Evolutionary conservation across 1,284 basidiomycete species (phyloP), one percentile per base, ranked within the genome.

Genomic region (Ganoderma meredithae): DNA sequence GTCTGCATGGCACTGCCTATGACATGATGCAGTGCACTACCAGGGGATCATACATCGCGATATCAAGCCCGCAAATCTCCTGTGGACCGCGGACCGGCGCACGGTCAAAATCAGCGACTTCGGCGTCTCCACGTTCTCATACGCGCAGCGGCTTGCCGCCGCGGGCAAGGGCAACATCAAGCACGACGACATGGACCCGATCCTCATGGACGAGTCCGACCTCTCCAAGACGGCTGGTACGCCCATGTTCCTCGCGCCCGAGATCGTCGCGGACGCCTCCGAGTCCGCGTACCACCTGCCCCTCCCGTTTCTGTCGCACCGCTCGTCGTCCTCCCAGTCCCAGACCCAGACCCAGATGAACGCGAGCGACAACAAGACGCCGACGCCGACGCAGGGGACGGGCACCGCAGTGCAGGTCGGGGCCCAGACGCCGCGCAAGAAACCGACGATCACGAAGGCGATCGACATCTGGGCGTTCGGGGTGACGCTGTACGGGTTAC

Each of bases 391-490:
- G 27, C 60, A 61, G 41, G 36, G 25, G 15, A n/a, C 76, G 60
- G 77, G 71, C 64, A 43, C 59, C 27, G 59, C 59, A 8, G 59
- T 36, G 59, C 59, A 60, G 44, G 33, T 39, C 10, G 36, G 36
- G 22, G 60, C 31, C 13, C 60, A 62, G 75, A 55, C 52, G 27
- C 74, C 22, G 66, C 77, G 76, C 25, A 81, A 80, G 63, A 86
- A 91, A 27, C 90, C 90, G 2, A 86, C 87, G 1, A 94, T 99
- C 71, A 97, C 96, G 44, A 96, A 97, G 78, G 93, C 96, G 5
- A 98, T 99, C 78, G 98, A 99, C 76, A 89, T 99, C n/a, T 99
- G 97, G 97, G 97, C 98, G 0, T 87, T 99, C 9, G 98, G 98
- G n/a, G 94, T 99, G 43, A 99, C 98, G 1, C 84, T 99, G 15